phyloP scores from a whole-genome alignment of 2,329 filamentous ascomycete species.

The Phaeosphaeriaceae sp. region DNA sequence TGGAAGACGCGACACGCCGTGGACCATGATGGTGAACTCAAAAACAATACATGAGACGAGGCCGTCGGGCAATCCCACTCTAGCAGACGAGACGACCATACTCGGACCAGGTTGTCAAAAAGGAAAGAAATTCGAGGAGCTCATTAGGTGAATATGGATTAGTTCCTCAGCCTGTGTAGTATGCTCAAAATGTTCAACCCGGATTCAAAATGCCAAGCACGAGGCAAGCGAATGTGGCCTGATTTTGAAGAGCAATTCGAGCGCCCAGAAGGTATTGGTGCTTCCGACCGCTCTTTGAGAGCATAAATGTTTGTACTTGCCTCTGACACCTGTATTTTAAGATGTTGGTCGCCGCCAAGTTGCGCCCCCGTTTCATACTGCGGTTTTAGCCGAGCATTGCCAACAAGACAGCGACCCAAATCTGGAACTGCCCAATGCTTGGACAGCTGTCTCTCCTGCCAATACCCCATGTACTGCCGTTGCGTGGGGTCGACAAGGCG shows the following conservation, averaged over 20 bases:
- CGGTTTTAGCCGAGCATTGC: background rate
- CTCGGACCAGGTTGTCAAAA: no score
- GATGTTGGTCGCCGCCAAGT: background rate
- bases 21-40: no score
- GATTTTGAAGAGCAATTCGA: background rate
- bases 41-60: no score
- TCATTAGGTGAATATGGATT: no score
- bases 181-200: background rate
- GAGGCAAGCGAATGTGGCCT: background rate
- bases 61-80: no score
- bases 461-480: background rate
- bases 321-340: background rate
- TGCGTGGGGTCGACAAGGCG: background rate
- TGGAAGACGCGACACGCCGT: no score
- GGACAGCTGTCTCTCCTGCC: background rate
- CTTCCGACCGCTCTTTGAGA: background rate
- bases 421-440: conserved; percentile 1
- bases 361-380: background rate
- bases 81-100: no score
- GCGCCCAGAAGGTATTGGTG: background rate
- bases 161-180: no score
- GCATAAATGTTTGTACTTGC: background rate
- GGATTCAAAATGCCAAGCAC: background rate
- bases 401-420: background rate
- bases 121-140: no score